These are phyloP conservation scores for Ophiostoma sp. DNA, from an alignment of 2,329 filamentous ascomycete genomes.

Conservation along the genomic window DNA sequence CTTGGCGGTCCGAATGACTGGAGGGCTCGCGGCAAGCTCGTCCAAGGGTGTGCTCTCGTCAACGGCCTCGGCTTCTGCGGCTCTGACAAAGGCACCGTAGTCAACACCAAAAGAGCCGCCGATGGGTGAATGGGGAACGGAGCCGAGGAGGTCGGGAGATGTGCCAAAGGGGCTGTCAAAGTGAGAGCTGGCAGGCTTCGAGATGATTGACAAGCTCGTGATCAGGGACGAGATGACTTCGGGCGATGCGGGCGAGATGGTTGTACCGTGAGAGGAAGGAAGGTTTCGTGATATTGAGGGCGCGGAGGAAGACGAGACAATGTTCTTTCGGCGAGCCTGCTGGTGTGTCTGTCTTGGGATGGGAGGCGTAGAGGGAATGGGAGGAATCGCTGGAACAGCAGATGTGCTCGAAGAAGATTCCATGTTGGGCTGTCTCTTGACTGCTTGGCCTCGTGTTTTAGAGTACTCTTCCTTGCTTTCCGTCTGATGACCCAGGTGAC, in stretches of 20 bases:
- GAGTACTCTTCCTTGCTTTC: constrained; percentile 4
- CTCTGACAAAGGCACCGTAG: constrained; percentile 64
- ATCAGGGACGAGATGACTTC: constrained; percentile 71
- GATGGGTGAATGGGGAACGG: constrained; percentile 40
- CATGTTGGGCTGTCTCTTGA: constrained; percentile 26
- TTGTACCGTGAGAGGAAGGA: constrained; percentile 27
- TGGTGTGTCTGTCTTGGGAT: constrained; percentile 37
- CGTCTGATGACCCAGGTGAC: constrained; percentile 8
- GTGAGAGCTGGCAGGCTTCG: constrained; percentile 65
- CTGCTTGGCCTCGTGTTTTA: constrained; percentile 11
- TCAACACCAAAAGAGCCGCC: constrained; percentile 68
- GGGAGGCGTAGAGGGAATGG: constrained; percentile 32
- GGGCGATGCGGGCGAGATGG: constrained; percentile 42
- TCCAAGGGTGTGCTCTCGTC: constrained; percentile 54
- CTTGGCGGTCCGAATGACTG: constrained; percentile 78
- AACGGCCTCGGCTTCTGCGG: constrained; percentile 50
- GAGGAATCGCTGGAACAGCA: constrained; percentile 9
- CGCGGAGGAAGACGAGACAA: constrained; percentile 10
- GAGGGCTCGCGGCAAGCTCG: constrained; percentile 63
- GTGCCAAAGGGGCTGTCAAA: constrained; percentile 61
- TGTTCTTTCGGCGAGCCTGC: constrained; percentile 36
- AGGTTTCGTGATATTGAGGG: constrained; percentile 21
- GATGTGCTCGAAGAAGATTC: constrained; percentile 23
- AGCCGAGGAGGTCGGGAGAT: constrained; percentile 37
- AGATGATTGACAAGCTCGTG: constrained; percentile 68